A percentile compares a stretch with the other conserved stretches of the same genome.
These are phyloP conservation scores for Lactarius hengduanensis DNA, from an alignment of 768 basidiomycete species.

Conservation along the genomic window DNA sequence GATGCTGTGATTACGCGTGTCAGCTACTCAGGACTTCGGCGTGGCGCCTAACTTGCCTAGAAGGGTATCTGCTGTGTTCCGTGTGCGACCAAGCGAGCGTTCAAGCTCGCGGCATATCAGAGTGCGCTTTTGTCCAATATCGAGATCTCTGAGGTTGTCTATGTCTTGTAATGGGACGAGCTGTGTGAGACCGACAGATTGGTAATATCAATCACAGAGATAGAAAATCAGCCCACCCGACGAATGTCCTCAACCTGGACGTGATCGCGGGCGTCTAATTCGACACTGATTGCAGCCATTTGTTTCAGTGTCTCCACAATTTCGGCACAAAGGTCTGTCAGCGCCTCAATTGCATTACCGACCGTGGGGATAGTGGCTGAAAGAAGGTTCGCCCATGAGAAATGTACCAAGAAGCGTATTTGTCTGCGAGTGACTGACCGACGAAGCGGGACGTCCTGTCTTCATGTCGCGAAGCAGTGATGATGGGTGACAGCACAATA, in stretches of 20 bases:
- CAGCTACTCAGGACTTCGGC: background rate
- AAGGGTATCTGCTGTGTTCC: constrained; percentile 50
- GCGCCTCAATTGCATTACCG: constrained; percentile 67
- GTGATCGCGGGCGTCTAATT: constrained; percentile 69
- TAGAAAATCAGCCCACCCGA: constrained; percentile 47
- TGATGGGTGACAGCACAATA: constrained; percentile 66
- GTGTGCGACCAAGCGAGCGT: constrained; percentile 41
- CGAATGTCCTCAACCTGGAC: constrained; percentile 68
- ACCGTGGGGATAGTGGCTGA: constrained; percentile 74
- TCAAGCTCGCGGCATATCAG: constrained; percentile 64
- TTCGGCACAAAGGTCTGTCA: constrained; percentile 60
- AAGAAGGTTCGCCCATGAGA: background rate
- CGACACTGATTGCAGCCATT: constrained; percentile 64
- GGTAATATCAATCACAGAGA: background rate
- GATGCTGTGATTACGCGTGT: constrained; percentile 44
- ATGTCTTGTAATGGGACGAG: constrained; percentile 53
- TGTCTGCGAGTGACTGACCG: constrained; percentile 41
- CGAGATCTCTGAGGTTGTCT: constrained; percentile 61
- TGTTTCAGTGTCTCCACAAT: constrained; percentile 62
- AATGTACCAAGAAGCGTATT: background rate
- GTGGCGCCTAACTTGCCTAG: constrained; percentile 46
- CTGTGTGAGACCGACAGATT: constrained; percentile 36
- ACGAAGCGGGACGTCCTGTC: constrained; percentile 58
- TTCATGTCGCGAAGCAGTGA: constrained; percentile 54
- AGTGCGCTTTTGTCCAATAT: constrained; percentile 64